Base-by-base conservation (phyloP, 805 yeast genomes). In the Metschnikowia noctiluminum region DNA sequence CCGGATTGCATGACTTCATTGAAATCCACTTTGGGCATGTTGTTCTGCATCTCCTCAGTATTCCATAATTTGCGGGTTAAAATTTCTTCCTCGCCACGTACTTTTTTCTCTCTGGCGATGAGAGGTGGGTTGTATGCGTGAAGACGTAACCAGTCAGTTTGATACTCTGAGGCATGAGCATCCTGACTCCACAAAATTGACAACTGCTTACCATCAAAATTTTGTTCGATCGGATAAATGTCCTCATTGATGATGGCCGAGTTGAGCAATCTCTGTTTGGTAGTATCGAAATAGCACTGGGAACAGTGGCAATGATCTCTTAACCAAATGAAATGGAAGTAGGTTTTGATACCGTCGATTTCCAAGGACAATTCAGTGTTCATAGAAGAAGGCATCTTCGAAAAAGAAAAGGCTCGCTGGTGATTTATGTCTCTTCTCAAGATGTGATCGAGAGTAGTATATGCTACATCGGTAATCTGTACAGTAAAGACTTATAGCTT, bases 301-400 rank as follows among this genome's bases (percentile, higher is more conserved):
- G 66, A 62, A 53, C 87, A 83, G 52, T 76, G 84, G 55, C 89
- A 84, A 56, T 77, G 74, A 62, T 84, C 89, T 41, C 89, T 68
- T 15, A 84, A 69, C 88, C 88, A 84, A 40, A 84, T 71, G 59
- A 76, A 50, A 47, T 57, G 61, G 48, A 54, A 57, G 11, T 42
- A 10, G 26, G 60, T 52, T 26, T 34, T 6, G 28, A 27, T 15
- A 16, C 51, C 53, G 40, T 46, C 50, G 39, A 56, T 40, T 7
- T 42, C 50, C 11, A 57, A 35, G 7, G 51, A 31, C 38, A 55
- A 34, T 21, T 45, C 35, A 40, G 35, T 37, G 21, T 42, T 7
- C 12, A 21, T 10, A n/a, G 35, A 31, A 26, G 28, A 32, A 34
- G 38, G 42, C 48, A 45, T 35, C 34, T 26, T 35, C 12, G 3